Evolutionary conservation across 2,329 filamentous ascomycete genomes (phyloP).

Genomic region (Neocatenulostroma microsporum): DNA sequence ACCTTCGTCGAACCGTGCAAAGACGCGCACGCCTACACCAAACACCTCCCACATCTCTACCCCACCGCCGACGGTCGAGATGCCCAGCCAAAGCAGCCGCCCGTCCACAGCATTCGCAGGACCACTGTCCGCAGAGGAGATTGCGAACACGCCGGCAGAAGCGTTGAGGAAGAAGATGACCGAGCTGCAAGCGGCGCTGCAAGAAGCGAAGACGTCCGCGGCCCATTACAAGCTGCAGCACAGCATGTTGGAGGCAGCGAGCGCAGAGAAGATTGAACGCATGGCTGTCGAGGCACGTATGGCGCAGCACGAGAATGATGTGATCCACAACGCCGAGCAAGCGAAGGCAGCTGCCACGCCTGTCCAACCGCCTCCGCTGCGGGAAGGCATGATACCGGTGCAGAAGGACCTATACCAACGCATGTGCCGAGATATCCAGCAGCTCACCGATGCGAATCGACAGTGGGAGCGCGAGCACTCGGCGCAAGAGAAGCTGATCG

Average conservation of each 20-base stretch:
- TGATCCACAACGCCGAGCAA: constrained; percentile 66
- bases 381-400: constrained; percentile 32
- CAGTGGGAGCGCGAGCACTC: constrained; percentile 57
- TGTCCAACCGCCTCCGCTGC: constrained; percentile 38
- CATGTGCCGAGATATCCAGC: constrained; percentile 47
- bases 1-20: constrained; percentile 27
- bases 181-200: constrained; percentile 46
- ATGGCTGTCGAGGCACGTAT: constrained; percentile 88
- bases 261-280: constrained; percentile 73
- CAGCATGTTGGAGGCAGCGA: constrained; percentile 74
- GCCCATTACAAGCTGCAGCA: constrained; percentile 89
- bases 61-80: constrained; percentile 37
- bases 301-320: constrained; percentile 79
- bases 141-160: constrained; percentile 44
- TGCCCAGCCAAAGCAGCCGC: constrained; percentile 11
- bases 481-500: constrained; percentile 69
- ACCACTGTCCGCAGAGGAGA: constrained; percentile 43
- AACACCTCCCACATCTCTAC: constrained; percentile 43
- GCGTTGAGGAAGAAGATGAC: constrained; percentile 49
- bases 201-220: constrained; percentile 69
- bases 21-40: constrained; percentile 45
- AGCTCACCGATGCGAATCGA: constrained; percentile 58
- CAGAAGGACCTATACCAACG: constrained; percentile 49
- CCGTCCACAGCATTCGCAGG: constrained; percentile 8
- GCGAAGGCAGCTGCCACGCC: constrained; percentile 47